Percentiles rank a stretch among this genome's conserved stretches.
These are phyloP conservation scores for Citeromyces hawaiiensis DNA, from an alignment of 1,139 yeast genomes.

Conservation along the genomic window DNA sequence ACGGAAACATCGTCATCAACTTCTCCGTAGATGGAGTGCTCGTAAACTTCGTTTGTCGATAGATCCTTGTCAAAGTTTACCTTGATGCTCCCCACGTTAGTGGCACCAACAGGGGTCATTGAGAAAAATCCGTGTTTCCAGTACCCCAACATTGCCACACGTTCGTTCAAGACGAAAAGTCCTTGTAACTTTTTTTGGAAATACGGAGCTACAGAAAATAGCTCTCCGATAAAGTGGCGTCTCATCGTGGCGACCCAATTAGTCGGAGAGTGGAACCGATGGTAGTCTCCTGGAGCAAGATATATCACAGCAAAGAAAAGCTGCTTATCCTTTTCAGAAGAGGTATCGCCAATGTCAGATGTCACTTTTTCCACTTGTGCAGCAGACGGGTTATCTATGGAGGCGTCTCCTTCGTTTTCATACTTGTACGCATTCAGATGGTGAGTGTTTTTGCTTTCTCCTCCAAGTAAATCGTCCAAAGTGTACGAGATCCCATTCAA, in stretches of 20 bases:
- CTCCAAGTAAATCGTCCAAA: slow-evolving; percentile 56
- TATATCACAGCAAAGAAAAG: slow-evolving; percentile 85
- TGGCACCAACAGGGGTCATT: slow-evolving; percentile 99
- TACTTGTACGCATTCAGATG: slow-evolving; percentile 20
- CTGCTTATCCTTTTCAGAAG: slow-evolving; percentile 29
- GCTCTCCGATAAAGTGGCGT: slow-evolving; percentile 92
- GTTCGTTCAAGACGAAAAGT: slow-evolving; percentile 81
- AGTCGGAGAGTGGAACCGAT: slow-evolving; percentile 91
- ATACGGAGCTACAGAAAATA: slow-evolving; percentile 93
- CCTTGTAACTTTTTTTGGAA: slow-evolving; percentile 82
- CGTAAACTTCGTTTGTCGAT: slow-evolving; percentile 66
- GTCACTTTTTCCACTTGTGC: slow-evolving; percentile 18
- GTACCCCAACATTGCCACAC: slow-evolving; percentile 88
- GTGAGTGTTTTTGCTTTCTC: slow-evolving; percentile 17
- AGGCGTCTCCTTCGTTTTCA: slow-evolving; percentile 47
- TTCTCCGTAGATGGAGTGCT: slow-evolving; percentile 30
- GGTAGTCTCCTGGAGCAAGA: slow-evolving; percentile 97
- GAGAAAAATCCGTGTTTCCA: slow-evolving; percentile 97
- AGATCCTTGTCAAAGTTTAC: slow-evolving; percentile 87
- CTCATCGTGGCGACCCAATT: slow-evolving; percentile 93
- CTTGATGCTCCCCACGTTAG: slow-evolving; percentile 92
- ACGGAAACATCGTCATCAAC: slow-evolving; percentile 9
- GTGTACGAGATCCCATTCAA: slow-evolving; percentile 66
- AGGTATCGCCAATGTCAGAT: slow-evolving; percentile 10
- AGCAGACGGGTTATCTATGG: slow-evolving; percentile 25